Conservation (phyloP, 164 flowering plant species). For the Vitis riparia region DNA sequence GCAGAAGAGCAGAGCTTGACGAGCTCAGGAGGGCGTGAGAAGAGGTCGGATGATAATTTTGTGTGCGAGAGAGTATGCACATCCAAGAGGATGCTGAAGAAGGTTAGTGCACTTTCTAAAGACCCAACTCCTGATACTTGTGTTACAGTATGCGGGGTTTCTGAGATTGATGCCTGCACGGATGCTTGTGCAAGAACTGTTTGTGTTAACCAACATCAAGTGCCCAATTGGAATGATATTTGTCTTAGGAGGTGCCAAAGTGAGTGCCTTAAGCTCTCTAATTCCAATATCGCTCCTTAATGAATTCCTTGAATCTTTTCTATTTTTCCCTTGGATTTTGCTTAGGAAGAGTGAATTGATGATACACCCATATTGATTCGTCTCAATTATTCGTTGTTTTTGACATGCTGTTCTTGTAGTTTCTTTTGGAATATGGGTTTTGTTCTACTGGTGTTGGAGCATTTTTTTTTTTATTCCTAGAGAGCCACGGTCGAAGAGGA, state of each 20-base stretch:
- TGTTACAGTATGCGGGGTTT: constrained; percentile 42
- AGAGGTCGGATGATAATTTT: constrained; percentile 65
- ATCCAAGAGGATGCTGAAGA: constrained; percentile 72
- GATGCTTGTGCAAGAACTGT: constrained; percentile 84
- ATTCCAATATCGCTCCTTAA: not conserved
- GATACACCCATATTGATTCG: not conserved
- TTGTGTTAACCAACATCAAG: constrained; percentile 38
- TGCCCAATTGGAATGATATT: constrained; percentile 18
- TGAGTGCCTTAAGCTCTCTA: constrained; percentile 21
- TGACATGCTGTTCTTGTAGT: not conserved
- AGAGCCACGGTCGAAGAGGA: too few relatives aligned
- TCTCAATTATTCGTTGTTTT: not conserved
- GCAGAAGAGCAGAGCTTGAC: constrained; percentile 57
- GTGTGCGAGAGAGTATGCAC: constrained; percentile 82
- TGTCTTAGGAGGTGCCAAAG: constrained; percentile 15
- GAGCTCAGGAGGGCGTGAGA: constrained; percentile 62
- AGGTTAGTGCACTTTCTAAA: constrained; percentile 69
- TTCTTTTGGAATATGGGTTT: not conserved
- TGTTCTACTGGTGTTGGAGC: not conserved
- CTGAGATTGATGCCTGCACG: constrained; percentile 70
- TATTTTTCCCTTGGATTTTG: not conserved
- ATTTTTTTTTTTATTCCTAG: too few relatives aligned
- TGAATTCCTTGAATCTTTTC: not conserved
- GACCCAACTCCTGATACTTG: constrained; percentile 49
- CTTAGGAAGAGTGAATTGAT: not conserved